Evolutionary conservation across 1,284 basidiomycete genomes (phyloP), one percentile per base, ranked within the genome.

Genomic region (Cystobasidium slooffiae): DNA sequence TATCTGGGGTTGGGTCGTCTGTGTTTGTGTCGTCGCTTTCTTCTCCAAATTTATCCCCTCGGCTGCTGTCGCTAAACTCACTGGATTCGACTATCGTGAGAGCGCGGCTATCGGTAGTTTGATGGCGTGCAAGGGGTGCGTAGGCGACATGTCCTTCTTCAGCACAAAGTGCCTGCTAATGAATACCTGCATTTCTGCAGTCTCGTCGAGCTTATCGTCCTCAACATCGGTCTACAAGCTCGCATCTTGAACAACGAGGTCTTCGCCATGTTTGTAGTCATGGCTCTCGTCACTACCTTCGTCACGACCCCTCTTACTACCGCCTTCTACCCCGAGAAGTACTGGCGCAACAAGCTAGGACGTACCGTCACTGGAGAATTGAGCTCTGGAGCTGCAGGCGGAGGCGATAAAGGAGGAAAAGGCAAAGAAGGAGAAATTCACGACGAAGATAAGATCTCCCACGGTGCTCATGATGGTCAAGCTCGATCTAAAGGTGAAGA

Each of bases 61-160:
- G 77, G 88, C 86, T 1, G 81, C 83, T 1, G 86, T 89, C 0
- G 92, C 93, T 3, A 86, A 85, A 77, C 75, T 85, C 0, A 85
- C 85, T 61, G 90, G 90, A 1, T 94, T 93, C 84, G 88, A 85
- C 63, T 85, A 85, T 83, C 86, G 94, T 67, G 94, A 96, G 82
- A 86, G 90, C 10, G 89, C 89, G 22, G 93, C 94, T 0, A 90
- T 96, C 72, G 94, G 94, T 6, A 88, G 90, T 67, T 84, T 97
- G 72, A 96, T 97, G 94, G 90, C 89, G 81, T 97, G 93, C 85
- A 97, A 97, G 84, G 93, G 93, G 88, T 91, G 43, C 39, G 77
- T 68, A n/a, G 22, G 7, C 37, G n/a, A 9, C 39, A 20, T 20
- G 0, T n/a, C 24, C 18, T 53, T 59, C n/a, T 62, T 43, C 53